phyloP scores from a whole-genome alignment of 345 rosid species.

The Dimocarpus longan region DNA sequence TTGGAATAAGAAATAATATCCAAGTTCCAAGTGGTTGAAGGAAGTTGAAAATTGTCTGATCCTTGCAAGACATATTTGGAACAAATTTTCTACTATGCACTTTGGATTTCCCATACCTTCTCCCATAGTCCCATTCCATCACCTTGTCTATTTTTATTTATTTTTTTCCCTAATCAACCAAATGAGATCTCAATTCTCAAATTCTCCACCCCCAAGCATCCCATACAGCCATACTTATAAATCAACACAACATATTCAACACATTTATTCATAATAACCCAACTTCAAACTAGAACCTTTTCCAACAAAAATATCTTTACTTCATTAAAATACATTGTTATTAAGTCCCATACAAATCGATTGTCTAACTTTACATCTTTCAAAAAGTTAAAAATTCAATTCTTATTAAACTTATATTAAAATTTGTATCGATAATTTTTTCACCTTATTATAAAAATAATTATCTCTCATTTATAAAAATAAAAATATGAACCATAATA shows the following conservation, averaged over 20 bases:
- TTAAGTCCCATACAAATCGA: too few relatives aligned
- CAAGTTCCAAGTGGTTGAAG: conserved; percentile 21
- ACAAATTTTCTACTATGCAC: conserved; percentile 21
- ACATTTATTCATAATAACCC: too few relatives aligned
- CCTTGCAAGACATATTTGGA: conserved; percentile 24
- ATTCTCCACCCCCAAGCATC: background rate
- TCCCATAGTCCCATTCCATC: conserved; percentile 30
- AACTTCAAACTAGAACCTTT: too few relatives aligned
- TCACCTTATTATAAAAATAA: too few relatives aligned
- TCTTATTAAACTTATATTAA: too few relatives aligned
- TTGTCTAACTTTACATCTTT: too few relatives aligned
- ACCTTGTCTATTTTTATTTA: background rate
- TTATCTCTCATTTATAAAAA: too few relatives aligned
- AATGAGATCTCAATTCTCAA: conserved; percentile 10
- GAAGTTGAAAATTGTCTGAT: conserved; percentile 26
- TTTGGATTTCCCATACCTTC: conserved; percentile 33
- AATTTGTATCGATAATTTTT: too few relatives aligned
- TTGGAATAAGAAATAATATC: conserved; percentile 24
- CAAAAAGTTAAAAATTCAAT: too few relatives aligned
- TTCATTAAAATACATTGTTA: too few relatives aligned
- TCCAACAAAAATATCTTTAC: too few relatives aligned
- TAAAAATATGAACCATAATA: too few relatives aligned
- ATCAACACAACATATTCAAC: background rate
- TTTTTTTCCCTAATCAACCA: conserved; percentile 7
- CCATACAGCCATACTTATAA: background rate